A percentile compares a stretch with the other conserved stretches of the same genome.
phyloP scores from a whole-genome alignment of 106 monocot genomes.

The Apostasia ramifera region DNA sequence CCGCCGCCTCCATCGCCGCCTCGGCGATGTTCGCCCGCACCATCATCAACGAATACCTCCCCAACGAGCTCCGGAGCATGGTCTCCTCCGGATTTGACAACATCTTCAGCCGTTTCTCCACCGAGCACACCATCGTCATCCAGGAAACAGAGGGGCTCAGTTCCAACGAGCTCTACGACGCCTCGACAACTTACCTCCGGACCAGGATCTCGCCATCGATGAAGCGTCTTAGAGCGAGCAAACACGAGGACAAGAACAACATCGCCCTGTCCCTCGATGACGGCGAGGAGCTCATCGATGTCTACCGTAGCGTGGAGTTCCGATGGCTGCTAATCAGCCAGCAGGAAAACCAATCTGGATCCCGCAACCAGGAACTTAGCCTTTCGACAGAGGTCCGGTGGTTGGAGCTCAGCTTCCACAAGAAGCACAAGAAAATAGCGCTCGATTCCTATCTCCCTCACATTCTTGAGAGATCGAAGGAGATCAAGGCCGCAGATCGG shows the following conservation, averaged over 20 bases:
- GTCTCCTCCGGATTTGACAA: slow-evolving; percentile 2
- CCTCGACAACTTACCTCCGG: slow-evolving; percentile 16
- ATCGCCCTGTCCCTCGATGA: slow-evolving; percentile 13
- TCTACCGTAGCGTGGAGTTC: slow-evolving; percentile 26
- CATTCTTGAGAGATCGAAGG: slow-evolving; percentile 14
- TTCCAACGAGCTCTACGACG: slow-evolving; percentile 22
- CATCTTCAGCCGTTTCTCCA: slow-evolving; percentile 10
- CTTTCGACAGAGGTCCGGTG: not conserved
- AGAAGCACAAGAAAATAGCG: slow-evolving; percentile 21
- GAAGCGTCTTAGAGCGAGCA: slow-evolving; percentile 18
- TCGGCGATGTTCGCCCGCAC: slow-evolving; percentile 18
- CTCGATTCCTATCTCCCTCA: slow-evolving; percentile 18
- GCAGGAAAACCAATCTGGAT: not conserved
- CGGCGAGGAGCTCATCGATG: slow-evolving; percentile 27
- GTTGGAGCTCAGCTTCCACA: slow-evolving; percentile 30
- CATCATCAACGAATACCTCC: slow-evolving; percentile 24
- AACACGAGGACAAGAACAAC: slow-evolving; percentile 5
- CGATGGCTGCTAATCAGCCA: slow-evolving; percentile 17
- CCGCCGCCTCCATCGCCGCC: slow-evolving; percentile 23
- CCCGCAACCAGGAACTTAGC: not conserved
- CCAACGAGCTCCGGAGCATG: slow-evolving; percentile 15
- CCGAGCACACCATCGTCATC: slow-evolving; percentile 21
- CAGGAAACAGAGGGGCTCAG: slow-evolving; percentile 12
- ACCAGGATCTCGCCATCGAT: slow-evolving; percentile 10
- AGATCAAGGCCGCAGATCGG: slow-evolving; percentile 5